Evolutionary conservation across 2,329 filamentous ascomycete genomes (phyloP).

Genomic region (Diplodia sapinea): DNA sequence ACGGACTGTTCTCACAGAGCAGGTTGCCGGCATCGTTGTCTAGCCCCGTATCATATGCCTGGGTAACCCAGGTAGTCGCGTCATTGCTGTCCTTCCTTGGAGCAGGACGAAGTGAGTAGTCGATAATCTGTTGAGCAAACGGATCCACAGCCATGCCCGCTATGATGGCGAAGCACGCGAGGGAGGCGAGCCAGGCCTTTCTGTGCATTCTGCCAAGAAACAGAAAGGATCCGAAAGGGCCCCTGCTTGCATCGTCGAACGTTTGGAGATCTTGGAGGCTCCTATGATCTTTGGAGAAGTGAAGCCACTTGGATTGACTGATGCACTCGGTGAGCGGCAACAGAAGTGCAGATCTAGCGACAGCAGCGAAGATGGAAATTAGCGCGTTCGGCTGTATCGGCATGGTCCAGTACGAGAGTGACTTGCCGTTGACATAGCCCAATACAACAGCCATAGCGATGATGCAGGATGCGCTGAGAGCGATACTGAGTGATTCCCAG

Average conservation of each 20-base stretch:
- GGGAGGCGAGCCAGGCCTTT: background rate
- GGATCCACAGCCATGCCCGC: constrained; percentile 3
- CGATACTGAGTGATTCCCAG: background rate
- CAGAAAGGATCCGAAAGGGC: background rate
- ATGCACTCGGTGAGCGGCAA: constrained; percentile 42
- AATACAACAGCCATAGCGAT: constrained; percentile 30
- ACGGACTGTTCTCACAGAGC: too few species aligned
- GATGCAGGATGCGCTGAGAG: background rate
- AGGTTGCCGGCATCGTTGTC: background rate
- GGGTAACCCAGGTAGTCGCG: background rate
- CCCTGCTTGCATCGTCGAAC: constrained; percentile 43
- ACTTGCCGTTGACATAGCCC: constrained; percentile 21
- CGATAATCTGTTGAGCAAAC: constrained; percentile 18
- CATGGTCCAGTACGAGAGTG: constrained; percentile 30
- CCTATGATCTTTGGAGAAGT: constrained; percentile 35
- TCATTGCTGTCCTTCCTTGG: background rate
- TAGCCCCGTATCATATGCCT: background rate
- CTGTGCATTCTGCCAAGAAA: background rate
- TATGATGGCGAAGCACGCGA: background rate
- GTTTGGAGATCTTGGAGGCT: constrained; percentile 38
- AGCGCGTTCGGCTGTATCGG: constrained; percentile 41
- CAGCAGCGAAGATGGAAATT: constrained; percentile 44
- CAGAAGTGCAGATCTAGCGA: constrained; percentile 42
- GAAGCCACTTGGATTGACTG: constrained; percentile 47
- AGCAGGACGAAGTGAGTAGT: background rate